phyloP scores from a whole-genome alignment of 2,329 filamentous ascomycete species.

The Didymella glomerata region DNA sequence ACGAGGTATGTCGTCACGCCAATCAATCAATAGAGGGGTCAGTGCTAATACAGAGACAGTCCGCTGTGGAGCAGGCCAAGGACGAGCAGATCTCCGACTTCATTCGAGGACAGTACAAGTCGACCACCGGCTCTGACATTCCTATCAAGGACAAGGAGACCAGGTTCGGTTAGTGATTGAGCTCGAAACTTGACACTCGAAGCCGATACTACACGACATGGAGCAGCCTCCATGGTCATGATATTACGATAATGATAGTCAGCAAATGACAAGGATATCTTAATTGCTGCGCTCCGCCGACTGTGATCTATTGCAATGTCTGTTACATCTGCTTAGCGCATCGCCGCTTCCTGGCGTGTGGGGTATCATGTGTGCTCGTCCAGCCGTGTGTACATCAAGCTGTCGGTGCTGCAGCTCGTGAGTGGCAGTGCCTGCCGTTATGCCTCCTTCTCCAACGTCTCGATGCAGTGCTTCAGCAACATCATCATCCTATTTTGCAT shows the following conservation, averaged over 20 bases:
- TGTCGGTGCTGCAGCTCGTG: not conserved
- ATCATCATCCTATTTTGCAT: slow-evolving; percentile 43
- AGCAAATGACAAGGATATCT: slow-evolving; percentile 18
- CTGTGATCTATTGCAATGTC: not conserved
- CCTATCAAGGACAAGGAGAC: slow-evolving; percentile 74
- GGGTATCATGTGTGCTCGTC: not conserved
- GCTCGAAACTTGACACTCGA: not conserved
- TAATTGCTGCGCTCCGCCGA: not conserved
- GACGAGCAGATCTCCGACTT: slow-evolving; percentile 80
- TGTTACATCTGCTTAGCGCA: not conserved
- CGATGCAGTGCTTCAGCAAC: slow-evolving; percentile 39
- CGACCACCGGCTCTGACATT: slow-evolving; percentile 71
- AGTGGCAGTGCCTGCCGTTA: not conserved
- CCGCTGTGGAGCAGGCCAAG: slow-evolving; percentile 80
- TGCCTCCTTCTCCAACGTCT: slow-evolving; percentile 32
- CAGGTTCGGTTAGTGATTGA: slow-evolving; percentile 29
- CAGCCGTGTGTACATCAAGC: not conserved
- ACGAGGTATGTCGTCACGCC: slow-evolving; percentile 53
- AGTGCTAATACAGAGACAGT: slow-evolving; percentile 40
- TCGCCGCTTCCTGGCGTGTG: not conserved
- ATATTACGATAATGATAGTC: slow-evolving; percentile 24
- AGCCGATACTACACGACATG: slow-evolving; percentile 4
- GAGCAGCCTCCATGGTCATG: slow-evolving; percentile 24
- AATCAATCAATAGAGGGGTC: not conserved
- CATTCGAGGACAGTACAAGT: slow-evolving; percentile 76